These are phyloP conservation scores for Puccinia sorghi DNA, from an alignment of 1,284 basidiomycete species.

Conservation along the genomic window DNA sequence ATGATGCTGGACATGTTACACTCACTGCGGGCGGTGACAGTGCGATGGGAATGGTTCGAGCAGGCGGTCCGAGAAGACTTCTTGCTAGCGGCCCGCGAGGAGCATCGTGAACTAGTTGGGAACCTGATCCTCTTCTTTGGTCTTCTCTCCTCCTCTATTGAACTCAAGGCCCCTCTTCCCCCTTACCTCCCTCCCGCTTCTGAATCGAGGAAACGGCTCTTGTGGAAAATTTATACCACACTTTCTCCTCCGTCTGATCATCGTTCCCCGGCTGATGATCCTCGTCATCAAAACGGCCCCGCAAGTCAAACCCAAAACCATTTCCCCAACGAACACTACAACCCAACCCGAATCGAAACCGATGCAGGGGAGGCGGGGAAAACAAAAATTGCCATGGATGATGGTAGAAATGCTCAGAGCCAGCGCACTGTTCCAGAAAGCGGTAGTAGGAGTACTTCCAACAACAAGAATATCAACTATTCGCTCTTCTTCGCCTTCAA, in stretches of 20 bases:
- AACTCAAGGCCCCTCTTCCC: slow-evolving; percentile 84
- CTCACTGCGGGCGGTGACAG: slow-evolving; percentile 91
- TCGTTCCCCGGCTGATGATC: neutral
- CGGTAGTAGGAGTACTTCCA: neutral
- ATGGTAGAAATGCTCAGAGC: neutral
- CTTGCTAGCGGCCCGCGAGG: slow-evolving; percentile 79
- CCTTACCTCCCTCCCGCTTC: slow-evolving; percentile 93
- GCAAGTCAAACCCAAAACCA: neutral
- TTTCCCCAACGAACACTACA: neutral
- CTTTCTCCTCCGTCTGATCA: neutral
- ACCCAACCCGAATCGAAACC: neutral
- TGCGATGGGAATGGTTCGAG: slow-evolving; percentile 80
- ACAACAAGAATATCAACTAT: slow-evolving; percentile 4
- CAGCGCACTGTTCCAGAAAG: neutral
- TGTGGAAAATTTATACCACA: slow-evolving; percentile 7
- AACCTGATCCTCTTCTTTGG: slow-evolving; percentile 92
- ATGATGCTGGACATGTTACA: slow-evolving; percentile 74
- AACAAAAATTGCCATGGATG: neutral
- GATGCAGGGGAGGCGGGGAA: neutral
- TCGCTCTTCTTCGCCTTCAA: slow-evolving; percentile 44
- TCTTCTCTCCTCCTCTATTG: slow-evolving; percentile 79
- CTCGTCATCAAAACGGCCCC: neutral
- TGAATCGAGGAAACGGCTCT: slow-evolving; percentile 68
- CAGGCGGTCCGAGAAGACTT: slow-evolving; percentile 74
- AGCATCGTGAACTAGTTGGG: slow-evolving; percentile 82